Evolutionary conservation across 345 rosid species (phyloP).

Genomic region (Kandelia obovata): DNA sequence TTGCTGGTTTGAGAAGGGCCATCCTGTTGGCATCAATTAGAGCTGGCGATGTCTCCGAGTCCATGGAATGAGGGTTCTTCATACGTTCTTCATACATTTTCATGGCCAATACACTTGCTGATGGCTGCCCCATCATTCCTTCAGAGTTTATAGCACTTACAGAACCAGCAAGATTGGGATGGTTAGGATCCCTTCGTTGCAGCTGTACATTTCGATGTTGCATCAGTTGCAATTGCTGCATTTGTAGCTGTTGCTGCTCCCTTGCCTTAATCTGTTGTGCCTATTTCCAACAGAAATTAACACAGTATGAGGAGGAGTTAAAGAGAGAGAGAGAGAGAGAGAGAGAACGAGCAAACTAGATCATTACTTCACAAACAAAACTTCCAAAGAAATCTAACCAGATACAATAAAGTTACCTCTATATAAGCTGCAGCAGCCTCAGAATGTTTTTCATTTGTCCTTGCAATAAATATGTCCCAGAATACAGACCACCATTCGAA

Average conservation of each 20-base stretch:
- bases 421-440: slow-evolving; percentile 63
- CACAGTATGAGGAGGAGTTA: too few relatives aligned
- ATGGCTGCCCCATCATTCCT: slow-evolving; percentile 55
- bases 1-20: slow-evolving; percentile 43
- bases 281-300: slow-evolving; percentile 23
- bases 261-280: slow-evolving; percentile 52
- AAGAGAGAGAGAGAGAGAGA: not conserved
- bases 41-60: slow-evolving; percentile 50
- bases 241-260: slow-evolving; percentile 54
- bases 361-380: not conserved
- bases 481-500: slow-evolving; percentile 83
- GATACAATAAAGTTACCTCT: slow-evolving; percentile 40
- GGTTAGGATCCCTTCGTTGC: slow-evolving; percentile 57
- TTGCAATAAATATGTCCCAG: slow-evolving; percentile 75
- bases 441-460: slow-evolving; percentile 70
- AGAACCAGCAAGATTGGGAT: slow-evolving; percentile 43
- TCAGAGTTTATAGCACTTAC: slow-evolving; percentile 43
- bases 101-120: slow-evolving; percentile 56
- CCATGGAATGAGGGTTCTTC: slow-evolving; percentile 48
- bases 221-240: slow-evolving; percentile 63
- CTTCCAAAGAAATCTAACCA: not conserved
- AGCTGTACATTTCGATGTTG: slow-evolving; percentile 52
- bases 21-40: slow-evolving; percentile 50
- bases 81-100: slow-evolving; percentile 59
- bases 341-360: not conserved